A percentile compares a stretch with the other conserved stretches of the same genome.
Conservation (phyloP, 2,329 filamentous ascomycete species). For the Ilyonectria mors-panacis region DNA sequence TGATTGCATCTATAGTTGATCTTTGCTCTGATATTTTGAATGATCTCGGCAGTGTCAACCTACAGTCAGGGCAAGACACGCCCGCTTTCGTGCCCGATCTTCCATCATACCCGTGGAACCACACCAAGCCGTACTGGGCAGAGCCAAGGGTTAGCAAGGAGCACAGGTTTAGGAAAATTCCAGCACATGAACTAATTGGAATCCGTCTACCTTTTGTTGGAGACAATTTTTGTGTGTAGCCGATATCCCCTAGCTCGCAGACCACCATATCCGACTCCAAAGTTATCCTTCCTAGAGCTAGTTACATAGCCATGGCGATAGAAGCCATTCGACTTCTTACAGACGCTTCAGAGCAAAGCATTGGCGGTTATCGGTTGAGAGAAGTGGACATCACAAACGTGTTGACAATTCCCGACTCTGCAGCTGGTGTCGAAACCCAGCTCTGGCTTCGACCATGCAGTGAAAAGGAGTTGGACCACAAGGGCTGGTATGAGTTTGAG, state of each 20-base stretch:
- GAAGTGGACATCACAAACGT: neutral
- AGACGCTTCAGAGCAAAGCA: neutral
- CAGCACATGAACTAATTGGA: neutral
- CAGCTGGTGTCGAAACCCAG: neutral
- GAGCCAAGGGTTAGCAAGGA: constrained; percentile 10
- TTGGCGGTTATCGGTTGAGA: neutral
- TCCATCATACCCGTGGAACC: constrained; percentile 15
- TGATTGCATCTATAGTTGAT: neutral
- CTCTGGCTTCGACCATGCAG: neutral
- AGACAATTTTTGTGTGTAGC: constrained; percentile 7
- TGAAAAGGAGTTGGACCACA: neutral
- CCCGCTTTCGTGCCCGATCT: neutral
- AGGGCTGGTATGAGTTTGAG: neutral
- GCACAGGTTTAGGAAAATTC: neutral
- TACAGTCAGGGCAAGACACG: no score
- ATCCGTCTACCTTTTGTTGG: neutral
- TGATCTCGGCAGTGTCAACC: constrained; percentile 6
- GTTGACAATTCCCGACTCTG: neutral
- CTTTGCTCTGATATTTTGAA: no score
- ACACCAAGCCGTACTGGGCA: constrained; percentile 3
- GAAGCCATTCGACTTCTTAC: neutral
- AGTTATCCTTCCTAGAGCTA: constrained; percentile 8
- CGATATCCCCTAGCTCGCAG: constrained; percentile 13
- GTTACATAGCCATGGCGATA: constrained; percentile 18
- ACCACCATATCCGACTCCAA: constrained; percentile 13